Evolutionary conservation across 495 filamentous ascomycete species (phyloP).

Genomic region (Hypomontagnella submonticulosa): DNA sequence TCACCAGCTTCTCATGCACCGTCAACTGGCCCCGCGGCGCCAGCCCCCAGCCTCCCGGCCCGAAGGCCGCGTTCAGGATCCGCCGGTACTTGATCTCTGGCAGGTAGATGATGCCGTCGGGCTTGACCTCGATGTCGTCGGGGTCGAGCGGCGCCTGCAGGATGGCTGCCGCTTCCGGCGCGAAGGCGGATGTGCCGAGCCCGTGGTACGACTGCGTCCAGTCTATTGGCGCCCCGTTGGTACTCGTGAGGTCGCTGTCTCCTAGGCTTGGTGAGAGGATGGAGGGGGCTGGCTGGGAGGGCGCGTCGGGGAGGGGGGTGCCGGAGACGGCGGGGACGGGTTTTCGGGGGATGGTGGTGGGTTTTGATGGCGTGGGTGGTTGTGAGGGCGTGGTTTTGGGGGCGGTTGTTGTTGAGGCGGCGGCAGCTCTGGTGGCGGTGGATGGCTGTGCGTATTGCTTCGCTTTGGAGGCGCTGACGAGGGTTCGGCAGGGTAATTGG

Average conservation of each 20-base stretch:
- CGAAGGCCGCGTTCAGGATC: slow-evolving; percentile 91
- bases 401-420: slow-evolving; percentile 5
- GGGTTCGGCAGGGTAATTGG: slow-evolving; percentile 21
- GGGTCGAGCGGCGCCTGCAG: slow-evolving; percentile 73
- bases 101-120: slow-evolving; percentile 94
- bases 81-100: slow-evolving; percentile 98
- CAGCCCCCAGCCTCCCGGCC: slow-evolving; percentile 94
- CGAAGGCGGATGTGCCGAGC: slow-evolving; percentile 78
- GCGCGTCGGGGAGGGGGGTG: slow-evolving; percentile 38
- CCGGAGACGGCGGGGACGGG: slow-evolving; percentile 41
- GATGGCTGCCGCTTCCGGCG: slow-evolving; percentile 76
- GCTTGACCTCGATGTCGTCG: slow-evolving; percentile 93
- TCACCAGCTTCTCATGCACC: slow-evolving; percentile 87
- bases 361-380: neutral
- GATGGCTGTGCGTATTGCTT: slow-evolving; percentile 15
- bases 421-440: neutral
- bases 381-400: neutral
- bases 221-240: slow-evolving; percentile 75
- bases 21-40: slow-evolving; percentile 91
- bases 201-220: slow-evolving; percentile 96
- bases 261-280: neutral
- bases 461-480: slow-evolving; percentile 30
- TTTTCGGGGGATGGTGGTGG: slow-evolving; percentile 22
- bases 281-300: slow-evolving; percentile 26
- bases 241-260: slow-evolving; percentile 41